phyloP scores from a whole-genome alignment of 2,329 filamentous ascomycete species.

The Diaporthe caulivora region DNA sequence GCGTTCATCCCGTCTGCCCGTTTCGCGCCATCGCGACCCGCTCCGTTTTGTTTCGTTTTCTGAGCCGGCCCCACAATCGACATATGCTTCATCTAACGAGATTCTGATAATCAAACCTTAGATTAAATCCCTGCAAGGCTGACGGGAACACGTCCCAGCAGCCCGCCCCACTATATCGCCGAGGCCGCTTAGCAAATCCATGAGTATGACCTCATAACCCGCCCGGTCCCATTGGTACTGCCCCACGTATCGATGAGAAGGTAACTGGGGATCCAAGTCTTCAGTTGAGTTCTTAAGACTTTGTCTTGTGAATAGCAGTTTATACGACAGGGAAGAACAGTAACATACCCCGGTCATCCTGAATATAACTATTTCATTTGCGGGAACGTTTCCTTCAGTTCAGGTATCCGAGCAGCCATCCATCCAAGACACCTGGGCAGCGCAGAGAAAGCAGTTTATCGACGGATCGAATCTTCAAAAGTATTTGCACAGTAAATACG shows the following conservation, averaged over 20 bases:
- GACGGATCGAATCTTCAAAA: no score
- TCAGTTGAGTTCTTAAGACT: no score
- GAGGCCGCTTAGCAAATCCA: not conserved
- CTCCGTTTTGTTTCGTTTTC: not conserved
- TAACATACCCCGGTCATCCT: no score
- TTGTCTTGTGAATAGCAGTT: no score
- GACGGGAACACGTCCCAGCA: not conserved
- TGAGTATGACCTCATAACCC: not conserved
- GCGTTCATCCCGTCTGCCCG: constrained; percentile 6
- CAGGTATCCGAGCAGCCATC: no score
- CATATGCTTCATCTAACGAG: constrained; percentile 20
- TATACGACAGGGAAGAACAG: no score
- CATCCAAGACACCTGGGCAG: no score
- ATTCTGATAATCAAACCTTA: constrained; percentile 19
- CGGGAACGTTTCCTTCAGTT: no score
- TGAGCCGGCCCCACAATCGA: not conserved
- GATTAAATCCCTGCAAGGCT: constrained; percentile 19
- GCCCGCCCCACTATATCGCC: not conserved
- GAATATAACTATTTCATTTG: no score
- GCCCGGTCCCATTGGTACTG: not conserved
- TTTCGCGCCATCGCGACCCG: not conserved
- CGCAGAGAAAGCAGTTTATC: no score
- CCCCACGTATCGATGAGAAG: not conserved
- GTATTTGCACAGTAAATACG: not conserved
- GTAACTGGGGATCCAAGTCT: no score